A percentile compares a stretch with the other conserved stretches of the same genome.
Evolutionary conservation across 371 early-diverging fungal genomes (phyloP).

Genomic region (Rhizomucor miehei): DNA sequence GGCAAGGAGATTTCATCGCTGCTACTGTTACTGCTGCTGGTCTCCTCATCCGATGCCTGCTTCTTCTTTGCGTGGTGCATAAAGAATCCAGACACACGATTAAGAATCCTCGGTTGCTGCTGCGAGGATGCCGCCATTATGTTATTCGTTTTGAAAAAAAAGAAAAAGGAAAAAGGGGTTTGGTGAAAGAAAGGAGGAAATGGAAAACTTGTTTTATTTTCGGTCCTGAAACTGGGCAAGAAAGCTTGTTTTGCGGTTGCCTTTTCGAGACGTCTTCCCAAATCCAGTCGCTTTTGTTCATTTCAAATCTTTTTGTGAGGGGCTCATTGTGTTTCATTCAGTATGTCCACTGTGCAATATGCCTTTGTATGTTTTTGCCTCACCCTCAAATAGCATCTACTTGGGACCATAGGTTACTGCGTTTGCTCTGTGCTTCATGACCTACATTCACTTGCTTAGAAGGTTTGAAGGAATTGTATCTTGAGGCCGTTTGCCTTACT

Average conservation of each 20-base stretch:
- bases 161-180: constrained; percentile 1
- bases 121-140: constrained; percentile 2
- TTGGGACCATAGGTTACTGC: no score
- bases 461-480: no score
- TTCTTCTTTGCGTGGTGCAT: constrained; percentile 10
- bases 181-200: constrained; percentile 1
- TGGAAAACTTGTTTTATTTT: background rate
- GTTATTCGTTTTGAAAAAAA: background rate
- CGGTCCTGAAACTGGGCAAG: background rate
- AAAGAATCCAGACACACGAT: constrained; percentile 21
- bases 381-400: no score
- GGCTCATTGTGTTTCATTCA: background rate
- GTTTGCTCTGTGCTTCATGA: no score
- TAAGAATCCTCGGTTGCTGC: constrained; percentile 16
- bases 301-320: background rate
- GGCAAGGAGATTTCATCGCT: background rate
- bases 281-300: background rate
- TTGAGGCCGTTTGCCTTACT: no score
- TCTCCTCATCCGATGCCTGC: background rate
- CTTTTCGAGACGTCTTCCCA: background rate
- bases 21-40: constrained; percentile 1
- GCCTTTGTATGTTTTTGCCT: no score
- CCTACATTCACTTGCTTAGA: no score
- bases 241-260: background rate
- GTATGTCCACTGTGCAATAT: no score